Base-by-base conservation (phyloP, 805 yeast species). In the Candida argentea region DNA sequence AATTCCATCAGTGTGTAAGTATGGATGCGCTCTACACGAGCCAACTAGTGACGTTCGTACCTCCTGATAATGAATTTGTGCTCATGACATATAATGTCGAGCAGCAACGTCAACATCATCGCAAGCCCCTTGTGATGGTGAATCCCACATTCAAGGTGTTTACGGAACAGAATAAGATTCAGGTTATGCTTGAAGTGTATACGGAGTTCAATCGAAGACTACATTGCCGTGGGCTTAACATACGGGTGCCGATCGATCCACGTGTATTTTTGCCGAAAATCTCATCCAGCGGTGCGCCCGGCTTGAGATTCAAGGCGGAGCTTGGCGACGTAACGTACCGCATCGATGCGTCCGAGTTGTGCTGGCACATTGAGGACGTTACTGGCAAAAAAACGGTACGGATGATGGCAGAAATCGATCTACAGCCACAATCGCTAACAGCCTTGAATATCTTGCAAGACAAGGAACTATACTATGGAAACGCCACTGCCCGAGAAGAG, bases 21-120 rank as follows among this genome's bases (percentile, higher is more conserved):
- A 55, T 84, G 21, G 70, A 77, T 3, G 65, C 76, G 28, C 67
- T 81, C 37, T 93, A 87, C 49, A 49, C 57, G 11, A 65, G 67
- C 5, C 77, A 85, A 40, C 67, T 73, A 32, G 73, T 87, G 18
- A 71, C 76, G 16, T 87, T 86, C 48, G 72, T 80, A 11, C 95
- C 96, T 10, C 95, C 95, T 1, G 95, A 85, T 27, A 67, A 61
- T 32, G 48, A 56, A 31, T 63, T 63, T 28, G 41, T 44, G 3
- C 41, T 61, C 2, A 49, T 62, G 44, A 47, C 57, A 3, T 57
- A 60, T 34, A 46, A 67, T 4, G 63, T 61, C 23, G 70, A 68
- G 12, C 54, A 55, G 21, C 61, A 51, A 29, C 46, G 62, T 14
- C 62, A 61, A 27, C 42, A 39, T 21, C 30, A 42, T n/a, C 56